Conservation (phyloP, 805 yeast genomes). For the Candida bentonensis region DNA sequence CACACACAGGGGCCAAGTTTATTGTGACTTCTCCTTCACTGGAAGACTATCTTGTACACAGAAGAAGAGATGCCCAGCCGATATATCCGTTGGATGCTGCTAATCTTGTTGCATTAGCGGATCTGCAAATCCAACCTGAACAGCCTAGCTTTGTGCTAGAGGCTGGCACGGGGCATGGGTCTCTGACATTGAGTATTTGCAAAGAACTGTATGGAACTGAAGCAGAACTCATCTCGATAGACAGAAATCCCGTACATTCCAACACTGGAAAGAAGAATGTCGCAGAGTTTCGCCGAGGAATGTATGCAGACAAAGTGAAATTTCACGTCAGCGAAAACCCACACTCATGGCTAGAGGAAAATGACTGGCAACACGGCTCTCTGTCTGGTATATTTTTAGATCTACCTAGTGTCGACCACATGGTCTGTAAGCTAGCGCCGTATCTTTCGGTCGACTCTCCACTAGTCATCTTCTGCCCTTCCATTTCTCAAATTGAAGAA, state of each 20-base stretch:
- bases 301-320: constrained; percentile 31
- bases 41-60: constrained; percentile 32
- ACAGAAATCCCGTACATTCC: constrained; percentile 27
- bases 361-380: constrained; percentile 8
- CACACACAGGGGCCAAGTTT: constrained; percentile 18
- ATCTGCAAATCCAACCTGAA: constrained; percentile 26
- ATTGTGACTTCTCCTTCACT: constrained; percentile 27
- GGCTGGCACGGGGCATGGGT: constrained; percentile 46
- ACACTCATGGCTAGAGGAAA: constrained; percentile 24
- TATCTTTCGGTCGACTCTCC: constrained; percentile 29
- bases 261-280: constrained; percentile 29
- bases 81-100: constrained; percentile 37
- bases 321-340: constrained; percentile 32
- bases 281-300: constrained; percentile 27
- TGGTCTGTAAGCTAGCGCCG: constrained; percentile 22
- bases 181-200: constrained; percentile 31
- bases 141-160: constrained; percentile 30
- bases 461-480: constrained; percentile 32
- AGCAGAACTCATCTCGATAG: constrained; percentile 34
- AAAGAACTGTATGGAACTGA: constrained; percentile 27
- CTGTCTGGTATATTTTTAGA: constrained; percentile 31
- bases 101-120: constrained; percentile 32
- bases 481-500: constrained; percentile 34
- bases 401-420: constrained; percentile 30
- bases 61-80: constrained; percentile 34